These are phyloP conservation scores for Aureobasidium lini DNA, from an alignment of 2,329 filamentous ascomycete genomes.

Conservation along the genomic window DNA sequence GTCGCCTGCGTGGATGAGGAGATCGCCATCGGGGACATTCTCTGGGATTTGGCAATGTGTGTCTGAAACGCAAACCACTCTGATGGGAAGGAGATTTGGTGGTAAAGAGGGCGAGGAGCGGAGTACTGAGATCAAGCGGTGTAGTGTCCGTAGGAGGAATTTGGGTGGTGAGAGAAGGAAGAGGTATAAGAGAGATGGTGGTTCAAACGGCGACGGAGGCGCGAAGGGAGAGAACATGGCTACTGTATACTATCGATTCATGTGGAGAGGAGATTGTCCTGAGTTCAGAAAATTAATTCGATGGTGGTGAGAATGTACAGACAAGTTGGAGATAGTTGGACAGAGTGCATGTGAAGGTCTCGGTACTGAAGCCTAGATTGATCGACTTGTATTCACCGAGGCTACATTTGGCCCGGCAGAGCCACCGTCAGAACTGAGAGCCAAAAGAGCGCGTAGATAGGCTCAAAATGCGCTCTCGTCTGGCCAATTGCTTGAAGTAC, in stretches of 20 bases:
- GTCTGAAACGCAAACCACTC: conserved; percentile 82
- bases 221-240: conserved; percentile 8
- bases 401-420: no score
- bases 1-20: conserved; percentile 87
- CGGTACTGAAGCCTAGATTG: neutral
- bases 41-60: conserved; percentile 60
- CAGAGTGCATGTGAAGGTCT: neutral
- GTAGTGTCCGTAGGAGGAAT: conserved; percentile 33
- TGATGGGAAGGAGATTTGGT: conserved; percentile 49
- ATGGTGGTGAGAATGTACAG: neutral
- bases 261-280: neutral
- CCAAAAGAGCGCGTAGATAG: no score
- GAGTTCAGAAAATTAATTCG: neutral
- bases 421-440: no score
- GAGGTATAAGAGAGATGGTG: conserved; percentile 20
- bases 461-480: no score
- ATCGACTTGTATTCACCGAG: neutral
- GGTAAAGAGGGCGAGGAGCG: conserved; percentile 52
- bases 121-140: conserved; percentile 53
- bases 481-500: no score
- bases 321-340: neutral
- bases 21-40: conserved; percentile 63
- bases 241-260: neutral
- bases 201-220: conserved; percentile 18
- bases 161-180: conserved; percentile 28